Conservation (phyloP, 2,329 filamentous ascomycete genomes). For the Aureobasidium sp. region DNA sequence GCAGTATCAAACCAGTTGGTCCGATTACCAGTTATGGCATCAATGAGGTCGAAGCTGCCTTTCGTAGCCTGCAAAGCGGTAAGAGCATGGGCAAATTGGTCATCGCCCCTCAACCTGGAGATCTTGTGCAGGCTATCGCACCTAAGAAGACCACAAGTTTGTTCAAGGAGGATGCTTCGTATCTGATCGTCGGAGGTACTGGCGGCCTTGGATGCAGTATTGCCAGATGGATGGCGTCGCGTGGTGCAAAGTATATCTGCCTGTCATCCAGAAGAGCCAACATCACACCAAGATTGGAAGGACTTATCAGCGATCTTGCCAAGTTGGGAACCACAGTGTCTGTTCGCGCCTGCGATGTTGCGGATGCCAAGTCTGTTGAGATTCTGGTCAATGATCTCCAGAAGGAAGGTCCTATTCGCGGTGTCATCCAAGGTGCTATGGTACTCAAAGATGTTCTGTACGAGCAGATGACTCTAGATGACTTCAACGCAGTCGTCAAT, state of each 20-base stretch:
- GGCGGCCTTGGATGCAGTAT: conserved; percentile 18
- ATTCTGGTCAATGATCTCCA: background rate
- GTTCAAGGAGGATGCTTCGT: conserved; percentile 11
- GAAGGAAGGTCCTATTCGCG: conserved; percentile 2
- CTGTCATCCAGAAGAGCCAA: background rate
- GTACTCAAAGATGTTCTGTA: conserved; percentile 4
- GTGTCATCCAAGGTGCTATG: conserved; percentile 18
- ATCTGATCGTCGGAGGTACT: conserved; percentile 19
- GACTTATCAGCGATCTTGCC: background rate
- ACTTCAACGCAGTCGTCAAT: conserved; percentile 14
- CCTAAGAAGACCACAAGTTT: background rate
- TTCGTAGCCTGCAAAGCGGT: conserved; percentile 15
- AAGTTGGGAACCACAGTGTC: background rate
- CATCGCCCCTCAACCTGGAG: conserved; percentile 8
- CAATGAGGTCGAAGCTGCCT: conserved; percentile 12
- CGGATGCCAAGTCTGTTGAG: background rate
- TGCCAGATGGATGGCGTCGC: conserved; percentile 14
- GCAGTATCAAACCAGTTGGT: conserved; percentile 12
- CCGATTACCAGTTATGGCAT: conserved; percentile 15
- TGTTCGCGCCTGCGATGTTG: conserved; percentile 1
- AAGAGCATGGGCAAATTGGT: conserved; percentile 19
- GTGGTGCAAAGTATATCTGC: conserved; percentile 16
- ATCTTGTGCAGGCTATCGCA: background rate
- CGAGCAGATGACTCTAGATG: conserved; percentile 17
- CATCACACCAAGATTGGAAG: background rate